These are phyloP conservation scores for Euptelea pleiosperma DNA, from an alignment of 164 flowering plant genomes.

Conservation along the genomic window DNA sequence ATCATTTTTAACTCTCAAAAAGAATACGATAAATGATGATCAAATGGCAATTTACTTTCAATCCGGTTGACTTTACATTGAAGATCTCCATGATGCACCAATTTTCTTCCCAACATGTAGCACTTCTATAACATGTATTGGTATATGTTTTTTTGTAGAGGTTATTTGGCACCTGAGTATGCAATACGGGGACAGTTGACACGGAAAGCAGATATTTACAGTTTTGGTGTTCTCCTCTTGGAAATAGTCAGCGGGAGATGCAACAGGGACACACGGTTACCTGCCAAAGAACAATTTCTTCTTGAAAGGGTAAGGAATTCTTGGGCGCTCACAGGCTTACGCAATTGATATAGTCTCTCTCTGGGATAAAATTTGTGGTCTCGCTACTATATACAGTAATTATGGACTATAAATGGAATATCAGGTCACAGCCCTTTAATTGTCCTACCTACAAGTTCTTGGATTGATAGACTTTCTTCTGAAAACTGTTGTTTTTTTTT, in stretches of 20 bases:
- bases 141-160: slow-evolving; percentile 44
- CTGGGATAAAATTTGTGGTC: too few species aligned
- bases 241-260: slow-evolving; percentile 89
- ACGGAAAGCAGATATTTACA: slow-evolving; percentile 79
- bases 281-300: slow-evolving; percentile 63
- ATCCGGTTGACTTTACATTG: too few species aligned
- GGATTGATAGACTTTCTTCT: too few species aligned
- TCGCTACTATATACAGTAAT: too few species aligned
- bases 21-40: too few species aligned
- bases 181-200: slow-evolving; percentile 90
- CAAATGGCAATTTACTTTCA: too few species aligned
- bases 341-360: too few species aligned
- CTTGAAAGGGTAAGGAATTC: slow-evolving; percentile 68
- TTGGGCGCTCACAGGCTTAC: neutral
- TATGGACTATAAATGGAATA: neutral
- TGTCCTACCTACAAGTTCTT: neutral
- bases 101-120: too few species aligned
- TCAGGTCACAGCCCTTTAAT: neutral
- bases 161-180: slow-evolving; percentile 97
- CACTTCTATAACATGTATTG: neutral
- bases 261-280: slow-evolving; percentile 56
- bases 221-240: slow-evolving; percentile 89
- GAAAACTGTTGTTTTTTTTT: too few species aligned
- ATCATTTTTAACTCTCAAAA: too few species aligned
- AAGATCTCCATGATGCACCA: too few species aligned